These are phyloP conservation scores for Collybiopsis luxurians DNA, from an alignment of 768 basidiomycete genomes.

Conservation along the genomic window DNA sequence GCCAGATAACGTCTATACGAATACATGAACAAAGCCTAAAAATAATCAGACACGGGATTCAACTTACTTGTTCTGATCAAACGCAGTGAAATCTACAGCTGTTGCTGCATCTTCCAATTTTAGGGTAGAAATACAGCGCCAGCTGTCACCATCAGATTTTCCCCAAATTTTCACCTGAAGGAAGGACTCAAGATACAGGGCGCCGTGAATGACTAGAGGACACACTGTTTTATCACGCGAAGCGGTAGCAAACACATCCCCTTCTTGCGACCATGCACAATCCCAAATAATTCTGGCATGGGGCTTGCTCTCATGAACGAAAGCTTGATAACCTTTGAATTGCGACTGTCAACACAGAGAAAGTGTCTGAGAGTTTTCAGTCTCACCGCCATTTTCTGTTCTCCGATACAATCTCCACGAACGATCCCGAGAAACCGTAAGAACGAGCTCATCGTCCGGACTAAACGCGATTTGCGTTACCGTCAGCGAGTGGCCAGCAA, in stretches of 20 bases:
- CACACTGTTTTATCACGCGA: slow-evolving; percentile 92
- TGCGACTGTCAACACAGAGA: background rate
- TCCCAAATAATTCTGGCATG: slow-evolving; percentile 97
- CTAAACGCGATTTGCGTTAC: slow-evolving; percentile 91
- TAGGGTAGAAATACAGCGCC: slow-evolving; percentile 59
- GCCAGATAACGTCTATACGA: slow-evolving; percentile 56
- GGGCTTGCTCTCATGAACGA: slow-evolving; percentile 67
- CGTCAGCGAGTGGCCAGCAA: slow-evolving; percentile 84
- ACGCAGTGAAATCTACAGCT: slow-evolving; percentile 64
- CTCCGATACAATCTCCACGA: slow-evolving; percentile 82
- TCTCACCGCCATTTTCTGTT: slow-evolving; percentile 39
- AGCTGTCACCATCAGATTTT: slow-evolving; percentile 36
- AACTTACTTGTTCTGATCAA: slow-evolving; percentile 39
- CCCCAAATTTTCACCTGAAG: slow-evolving; percentile 84
- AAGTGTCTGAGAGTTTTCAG: background rate
- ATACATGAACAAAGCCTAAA: slow-evolving; percentile 3
- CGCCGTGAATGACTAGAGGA: background rate
- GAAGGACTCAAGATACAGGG: background rate
- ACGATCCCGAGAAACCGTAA: slow-evolving; percentile 90
- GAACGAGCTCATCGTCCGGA: slow-evolving; percentile 70
- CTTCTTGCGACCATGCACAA: slow-evolving; percentile 79
- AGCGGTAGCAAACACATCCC: slow-evolving; percentile 84
- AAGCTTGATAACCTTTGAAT: slow-evolving; percentile 52
- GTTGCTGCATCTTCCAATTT: slow-evolving; percentile 79
- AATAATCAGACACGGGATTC: background rate